Evolutionary conservation across 2,329 filamentous ascomycete species (phyloP), one percentile per base, ranked within the genome.

Genomic region (Elsinoe fawcettii): DNA sequence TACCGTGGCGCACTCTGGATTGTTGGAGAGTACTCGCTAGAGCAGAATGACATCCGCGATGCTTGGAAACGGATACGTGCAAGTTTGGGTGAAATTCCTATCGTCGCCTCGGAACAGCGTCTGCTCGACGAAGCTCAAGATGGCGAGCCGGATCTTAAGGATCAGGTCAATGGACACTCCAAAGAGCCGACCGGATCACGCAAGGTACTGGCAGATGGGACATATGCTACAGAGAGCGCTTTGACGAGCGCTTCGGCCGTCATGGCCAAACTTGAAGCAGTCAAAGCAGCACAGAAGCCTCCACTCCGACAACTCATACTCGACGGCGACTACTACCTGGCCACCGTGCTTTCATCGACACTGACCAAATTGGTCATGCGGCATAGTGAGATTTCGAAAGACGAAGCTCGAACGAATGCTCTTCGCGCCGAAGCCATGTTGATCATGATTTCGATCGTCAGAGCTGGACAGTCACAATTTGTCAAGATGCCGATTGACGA

Each of bases 381-480:
- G 55, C 90, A 97, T 71, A 87, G 90, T 1, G 91, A 97, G 69
- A 91, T 97, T 60, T 96, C 92, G 1, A 77, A 86, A 22, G 92
- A 96, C 66, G 74, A 80, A 43, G 88, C 88, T 43, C 86, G 93
- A 37, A 97, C 92, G 27, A 99, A 99, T 66, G 91, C 92, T 27
- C 81, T 99, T 23, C 87, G 90, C 51, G 93, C 93, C 2, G 93
- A 99, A 73, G 93, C 93, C 44, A 99, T 99, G 93, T 81, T 99
- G 55, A 97, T 99, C 70, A 96, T 97, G 91, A 96, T 99, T 65
- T 97, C 93, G 4, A 95, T 99, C 64, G 90, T 99, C 63, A 90
- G 93, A 51, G 93, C 96, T 60, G 93, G 93, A 39, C 93, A 99
- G 74, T 97, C 92, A n/a, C 90, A 96, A 62, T 99, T 99, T 65